Percentiles rank a stretch among this genome's conserved stretches.
phyloP scores from a whole-genome alignment of 2,329 filamentous ascomycete genomes.

The Phialemonium atrogriseum region DNA sequence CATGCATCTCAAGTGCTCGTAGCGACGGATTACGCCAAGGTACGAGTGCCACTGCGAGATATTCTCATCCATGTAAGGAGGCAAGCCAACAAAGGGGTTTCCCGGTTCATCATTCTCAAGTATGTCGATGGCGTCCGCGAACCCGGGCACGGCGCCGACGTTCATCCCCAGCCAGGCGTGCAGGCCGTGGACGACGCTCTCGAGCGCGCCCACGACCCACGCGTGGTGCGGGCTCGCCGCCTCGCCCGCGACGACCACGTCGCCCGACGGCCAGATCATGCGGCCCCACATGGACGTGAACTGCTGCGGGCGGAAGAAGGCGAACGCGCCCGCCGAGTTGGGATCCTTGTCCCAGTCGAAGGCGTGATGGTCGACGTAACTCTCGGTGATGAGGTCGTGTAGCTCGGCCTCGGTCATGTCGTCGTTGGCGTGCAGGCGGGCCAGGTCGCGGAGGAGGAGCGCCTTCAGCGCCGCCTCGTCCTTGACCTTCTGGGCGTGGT shows the following conservation, averaged over 20 bases:
- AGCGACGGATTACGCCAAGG: too few relatives aligned
- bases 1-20: too few relatives aligned
- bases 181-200: constrained; percentile 15
- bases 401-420: constrained; percentile 1
- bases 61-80: too few relatives aligned
- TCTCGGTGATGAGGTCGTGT: background rate
- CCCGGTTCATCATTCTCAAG: too few relatives aligned
- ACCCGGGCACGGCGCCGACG: too few relatives aligned
- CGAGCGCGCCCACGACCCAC: constrained; percentile 23
- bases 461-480: too few relatives aligned
- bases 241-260: constrained; percentile 21
- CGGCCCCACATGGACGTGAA: constrained; percentile 19
- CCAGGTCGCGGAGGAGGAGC: constrained; percentile 19
- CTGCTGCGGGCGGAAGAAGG: constrained; percentile 23
- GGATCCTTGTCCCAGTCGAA: constrained; percentile 22
- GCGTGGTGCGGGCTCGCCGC: constrained; percentile 21
- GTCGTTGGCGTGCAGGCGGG: constrained; percentile 14
- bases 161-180: constrained; percentile 10
- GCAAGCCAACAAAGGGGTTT: too few relatives aligned
- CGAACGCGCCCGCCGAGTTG: constrained; percentile 21
- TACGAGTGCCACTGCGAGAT: too few relatives aligned
- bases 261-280: constrained; percentile 16
- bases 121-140: too few relatives aligned
- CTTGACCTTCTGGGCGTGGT: constrained; percentile 13
- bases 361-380: constrained; percentile 17